Evolutionary conservation across 2,329 filamentous ascomycete species (phyloP).

Genomic region (Claviceps spartinae): DNA sequence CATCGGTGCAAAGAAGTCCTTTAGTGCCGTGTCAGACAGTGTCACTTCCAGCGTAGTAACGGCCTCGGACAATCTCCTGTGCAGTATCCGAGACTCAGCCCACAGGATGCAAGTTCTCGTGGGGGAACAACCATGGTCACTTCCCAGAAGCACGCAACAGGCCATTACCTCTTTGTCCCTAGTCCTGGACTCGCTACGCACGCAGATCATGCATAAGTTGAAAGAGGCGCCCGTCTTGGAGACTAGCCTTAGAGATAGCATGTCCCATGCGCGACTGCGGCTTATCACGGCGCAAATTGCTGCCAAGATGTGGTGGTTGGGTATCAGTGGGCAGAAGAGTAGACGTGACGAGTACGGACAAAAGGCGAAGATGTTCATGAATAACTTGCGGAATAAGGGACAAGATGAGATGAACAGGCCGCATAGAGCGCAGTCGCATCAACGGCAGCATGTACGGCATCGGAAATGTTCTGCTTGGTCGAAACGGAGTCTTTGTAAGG

Average conservation of each 20-base stretch:
- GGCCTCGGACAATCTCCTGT: conserved; percentile 16
- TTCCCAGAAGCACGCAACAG: conserved; percentile 9
- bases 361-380: conserved; percentile 32
- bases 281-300: conserved; percentile 40
- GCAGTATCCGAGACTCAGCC: conserved; percentile 11
- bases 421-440: too few species aligned
- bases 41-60: conserved; percentile 12
- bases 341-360: conserved; percentile 32
- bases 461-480: not conserved
- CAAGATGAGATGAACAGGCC: not conserved
- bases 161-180: conserved; percentile 10
- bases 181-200: conserved; percentile 17
- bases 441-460: not conserved
- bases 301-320: conserved; percentile 45
- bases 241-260: not conserved
- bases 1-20: conserved; percentile 20
- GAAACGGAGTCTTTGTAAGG: not conserved
- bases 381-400: conserved; percentile 5
- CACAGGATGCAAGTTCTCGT: conserved; percentile 13
- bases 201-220: conserved; percentile 18
- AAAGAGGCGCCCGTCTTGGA: not conserved
- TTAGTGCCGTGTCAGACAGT: conserved; percentile 18
- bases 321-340: conserved; percentile 33
- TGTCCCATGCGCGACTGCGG: conserved; percentile 19
- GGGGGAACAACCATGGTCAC: conserved; percentile 9